A percentile compares a stretch with the other conserved stretches of the same genome.
Conservation (phyloP, 345 rosid species). For the Moringa oleifera region DNA sequence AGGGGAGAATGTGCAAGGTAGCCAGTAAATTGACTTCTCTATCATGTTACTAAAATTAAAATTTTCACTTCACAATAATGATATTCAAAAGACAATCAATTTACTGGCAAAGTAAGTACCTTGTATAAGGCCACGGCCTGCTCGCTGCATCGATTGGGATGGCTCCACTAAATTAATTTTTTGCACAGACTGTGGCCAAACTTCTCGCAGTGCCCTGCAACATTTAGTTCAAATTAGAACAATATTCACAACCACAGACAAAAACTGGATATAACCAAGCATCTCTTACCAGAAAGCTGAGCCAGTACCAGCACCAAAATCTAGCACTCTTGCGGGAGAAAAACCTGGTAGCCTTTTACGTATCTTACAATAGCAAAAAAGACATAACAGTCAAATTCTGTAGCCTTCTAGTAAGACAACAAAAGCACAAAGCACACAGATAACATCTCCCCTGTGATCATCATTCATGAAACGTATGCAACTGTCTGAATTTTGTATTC, state of each 20-base stretch:
- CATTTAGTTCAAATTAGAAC: background rate
- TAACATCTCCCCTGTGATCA: too few species aligned
- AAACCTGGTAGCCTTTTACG: constrained; percentile 68
- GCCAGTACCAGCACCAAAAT: constrained; percentile 97
- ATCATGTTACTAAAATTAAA: too few species aligned
- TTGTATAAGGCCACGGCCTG: constrained; percentile 74
- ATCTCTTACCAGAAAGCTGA: constrained; percentile 79
- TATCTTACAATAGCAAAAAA: constrained; percentile 35
- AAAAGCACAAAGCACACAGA: background rate
- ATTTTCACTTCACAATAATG: too few species aligned
- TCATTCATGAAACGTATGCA: background rate
- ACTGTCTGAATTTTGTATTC: background rate
- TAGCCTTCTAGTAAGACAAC: background rate
- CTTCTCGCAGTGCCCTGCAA: constrained; percentile 79
- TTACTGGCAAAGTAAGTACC: constrained; percentile 27
- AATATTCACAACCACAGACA: background rate
- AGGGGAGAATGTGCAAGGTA: too few species aligned
- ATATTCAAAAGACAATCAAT: background rate
- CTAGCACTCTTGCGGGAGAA: constrained; percentile 61
- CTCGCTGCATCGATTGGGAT: constrained; percentile 94
- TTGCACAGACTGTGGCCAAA: constrained; percentile 76
- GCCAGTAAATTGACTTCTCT: too few species aligned
- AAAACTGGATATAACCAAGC: constrained; percentile 1
- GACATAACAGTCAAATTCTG: background rate
- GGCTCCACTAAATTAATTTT: constrained; percentile 85